Base-by-base conservation (phyloP, 2,329 filamentous ascomycete genomes). In the Fusarium veterinarium region DNA sequence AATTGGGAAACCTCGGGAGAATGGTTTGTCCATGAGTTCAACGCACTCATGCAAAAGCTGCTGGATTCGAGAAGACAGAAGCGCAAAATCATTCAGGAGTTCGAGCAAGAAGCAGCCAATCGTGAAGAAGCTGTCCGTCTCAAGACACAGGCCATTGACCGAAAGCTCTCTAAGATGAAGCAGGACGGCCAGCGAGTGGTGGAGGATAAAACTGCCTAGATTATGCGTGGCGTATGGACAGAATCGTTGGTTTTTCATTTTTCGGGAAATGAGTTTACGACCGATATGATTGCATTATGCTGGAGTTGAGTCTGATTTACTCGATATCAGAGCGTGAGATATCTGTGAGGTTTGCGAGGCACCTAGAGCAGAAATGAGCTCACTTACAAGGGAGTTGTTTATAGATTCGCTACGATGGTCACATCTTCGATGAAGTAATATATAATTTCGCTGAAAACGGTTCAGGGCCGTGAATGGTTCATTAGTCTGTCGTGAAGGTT, bases 1-100 rank as follows among this genome's bases (percentile, higher is more conserved):
- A 89, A 90, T 59, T 91, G 89, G 89, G 88, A 91, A 72, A 82
- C 84, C 19, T 85, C 88, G 3, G 89, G 89, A 9, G 88, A 90
- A 71, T 91, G 89, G 89, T 89, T 91, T 62, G 80, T 89, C 28
- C 84, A 85, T 46, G 86, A 85, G 68, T 90, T 91, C 68, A 80
- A 84, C 12, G 81, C 81, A 6, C 79, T 90, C 45, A 84, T 89
- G 77, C 79, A 83, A 67, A 82, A 80, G 58, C 78, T 90, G 69
- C 84, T 83, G 65, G 81, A 85, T 56, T 83, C 86, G 25, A 84
- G 89, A 14, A 83, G 83, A 64, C 80, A 80, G 19, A 90, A 89
- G 79, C 84, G 89, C 53, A 78, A 81, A 44, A 80, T 86, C 65
- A 83, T 90, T 35, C 81, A 84, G 35, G 78, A 80, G 31, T 90